These are phyloP conservation scores for Hypholoma fasciculare DNA, from an alignment of 768 basidiomycete genomes.

Conservation along the genomic window DNA sequence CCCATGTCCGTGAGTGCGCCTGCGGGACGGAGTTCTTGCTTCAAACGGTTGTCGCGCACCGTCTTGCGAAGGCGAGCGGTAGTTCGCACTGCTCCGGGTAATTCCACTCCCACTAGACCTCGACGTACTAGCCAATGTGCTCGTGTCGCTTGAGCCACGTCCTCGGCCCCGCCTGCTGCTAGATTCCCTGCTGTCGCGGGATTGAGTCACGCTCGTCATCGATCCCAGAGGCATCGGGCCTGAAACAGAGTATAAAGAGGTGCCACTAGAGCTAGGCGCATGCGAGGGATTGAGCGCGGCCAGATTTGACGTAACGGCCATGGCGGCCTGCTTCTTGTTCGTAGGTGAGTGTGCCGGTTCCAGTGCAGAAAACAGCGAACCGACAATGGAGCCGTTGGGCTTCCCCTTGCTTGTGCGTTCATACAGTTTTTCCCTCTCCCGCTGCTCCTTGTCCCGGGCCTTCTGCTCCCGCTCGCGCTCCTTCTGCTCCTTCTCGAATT, in stretches of 20 bases:
- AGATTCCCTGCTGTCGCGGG: slow-evolving; percentile 4
- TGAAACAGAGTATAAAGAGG: slow-evolving; percentile 17
- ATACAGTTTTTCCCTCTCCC: slow-evolving; percentile 14
- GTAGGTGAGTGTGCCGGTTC: slow-evolving; percentile 18
- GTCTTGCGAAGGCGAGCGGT: slow-evolving; percentile 16
- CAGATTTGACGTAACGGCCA: slow-evolving; percentile 3
- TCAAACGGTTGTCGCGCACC: slow-evolving; percentile 6
- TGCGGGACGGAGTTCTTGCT: neutral
- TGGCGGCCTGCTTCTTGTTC: slow-evolving; percentile 6
- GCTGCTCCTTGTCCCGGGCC: slow-evolving; percentile 13
- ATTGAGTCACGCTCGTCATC: neutral
- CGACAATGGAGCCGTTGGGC: slow-evolving; percentile 9
- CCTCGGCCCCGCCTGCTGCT: neutral
- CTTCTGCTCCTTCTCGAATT: slow-evolving; percentile 6
- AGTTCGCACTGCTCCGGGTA: neutral
- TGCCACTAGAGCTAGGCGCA: neutral
- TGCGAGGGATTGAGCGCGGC: slow-evolving; percentile 3
- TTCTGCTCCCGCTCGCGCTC: slow-evolving; percentile 14
- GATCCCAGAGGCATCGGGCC: slow-evolving; percentile 20
- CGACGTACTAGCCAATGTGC: neutral
- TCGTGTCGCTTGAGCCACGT: slow-evolving; percentile 11
- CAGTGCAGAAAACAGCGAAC: slow-evolving; percentile 19
- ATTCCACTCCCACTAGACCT: slow-evolving; percentile 1
- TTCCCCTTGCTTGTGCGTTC: slow-evolving; percentile 7
- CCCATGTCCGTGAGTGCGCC: slow-evolving; percentile 16